Evolutionary conservation across 495 filamentous ascomycete species (phyloP).

Genomic region (Delitschia confertaspora): DNA sequence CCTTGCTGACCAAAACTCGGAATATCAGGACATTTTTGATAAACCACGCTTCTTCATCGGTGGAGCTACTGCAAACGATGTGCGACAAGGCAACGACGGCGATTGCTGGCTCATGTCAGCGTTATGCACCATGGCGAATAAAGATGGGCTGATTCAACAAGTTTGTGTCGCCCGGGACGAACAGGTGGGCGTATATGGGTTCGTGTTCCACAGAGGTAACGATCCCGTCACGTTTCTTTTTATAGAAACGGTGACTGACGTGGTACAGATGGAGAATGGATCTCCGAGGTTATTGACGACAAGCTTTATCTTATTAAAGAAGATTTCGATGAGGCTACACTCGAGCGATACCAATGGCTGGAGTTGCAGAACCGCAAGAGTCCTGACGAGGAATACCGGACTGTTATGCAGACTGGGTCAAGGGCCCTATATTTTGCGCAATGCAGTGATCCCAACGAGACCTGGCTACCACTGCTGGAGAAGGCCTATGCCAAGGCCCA

Average conservation of each 20-base stretch:
- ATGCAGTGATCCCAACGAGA: conserved; percentile 79
- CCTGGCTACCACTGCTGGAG: conserved; percentile 87
- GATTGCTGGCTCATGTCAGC: conserved; percentile 93
- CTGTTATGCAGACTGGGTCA: conserved; percentile 65
- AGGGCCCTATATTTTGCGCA: conserved; percentile 78
- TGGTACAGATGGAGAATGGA: conserved; percentile 74
- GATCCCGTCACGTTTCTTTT: not conserved
- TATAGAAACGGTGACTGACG: conserved; percentile 10
- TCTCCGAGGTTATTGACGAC: conserved; percentile 80
- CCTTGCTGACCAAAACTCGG: conserved; percentile 5
- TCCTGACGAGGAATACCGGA: conserved; percentile 69
- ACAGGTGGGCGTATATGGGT: conserved; percentile 82
- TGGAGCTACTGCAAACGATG: conserved; percentile 72
- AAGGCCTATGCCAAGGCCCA: conserved; percentile 97
- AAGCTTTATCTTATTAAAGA: conserved; percentile 73
- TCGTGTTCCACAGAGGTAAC: conserved; percentile 76
- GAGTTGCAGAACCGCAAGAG: conserved; percentile 56
- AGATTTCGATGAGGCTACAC: conserved; percentile 66
- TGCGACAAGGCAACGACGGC: conserved; percentile 69
- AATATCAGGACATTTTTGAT: conserved; percentile 68
- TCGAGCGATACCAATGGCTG: conserved; percentile 62
- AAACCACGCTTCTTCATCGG: conserved; percentile 77
- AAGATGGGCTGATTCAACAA: conserved; percentile 65
- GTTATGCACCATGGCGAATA: conserved; percentile 73
- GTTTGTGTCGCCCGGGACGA: conserved; percentile 79